Percentiles rank a stretch among this genome's conserved stretches.
Evolutionary conservation across 805 yeast genomes (phyloP).

Genomic region (Myxozyma nipponensis): DNA sequence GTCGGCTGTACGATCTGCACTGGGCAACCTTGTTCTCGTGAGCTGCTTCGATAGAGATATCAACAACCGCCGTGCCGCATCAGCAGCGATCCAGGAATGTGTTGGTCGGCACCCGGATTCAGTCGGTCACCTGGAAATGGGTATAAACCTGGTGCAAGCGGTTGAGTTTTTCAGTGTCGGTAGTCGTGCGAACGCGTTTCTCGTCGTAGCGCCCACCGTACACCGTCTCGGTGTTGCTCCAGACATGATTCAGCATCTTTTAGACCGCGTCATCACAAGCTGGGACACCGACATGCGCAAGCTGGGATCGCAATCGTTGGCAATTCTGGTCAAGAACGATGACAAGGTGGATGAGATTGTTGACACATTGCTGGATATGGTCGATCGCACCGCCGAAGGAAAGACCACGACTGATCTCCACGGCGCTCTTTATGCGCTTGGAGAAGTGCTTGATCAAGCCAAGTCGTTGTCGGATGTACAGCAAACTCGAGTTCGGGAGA

Average conservation of each 20-base stretch:
- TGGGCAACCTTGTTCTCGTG: constrained; percentile 45
- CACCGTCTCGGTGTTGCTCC: constrained; percentile 14
- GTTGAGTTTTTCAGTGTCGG: constrained; percentile 53
- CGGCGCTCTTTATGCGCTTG: constrained; percentile 31
- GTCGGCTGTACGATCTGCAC: constrained; percentile 26
- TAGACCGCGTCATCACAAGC: constrained; percentile 37
- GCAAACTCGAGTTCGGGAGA: not conserved
- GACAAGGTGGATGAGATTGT: constrained; percentile 2
- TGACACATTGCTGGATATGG: constrained; percentile 16
- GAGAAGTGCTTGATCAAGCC: constrained; percentile 22
- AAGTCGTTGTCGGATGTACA: not conserved
- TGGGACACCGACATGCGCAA: constrained; percentile 45
- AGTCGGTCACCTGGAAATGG: constrained; percentile 32
- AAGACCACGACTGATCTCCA: constrained; percentile 27
- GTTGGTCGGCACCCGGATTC: constrained; percentile 57
- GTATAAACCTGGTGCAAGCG: constrained; percentile 49
- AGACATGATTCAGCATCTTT: constrained; percentile 34
- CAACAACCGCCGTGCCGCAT: constrained; percentile 70
- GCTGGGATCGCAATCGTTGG: constrained; percentile 43
- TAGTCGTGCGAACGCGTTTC: constrained; percentile 42
- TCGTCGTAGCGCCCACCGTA: constrained; percentile 37
- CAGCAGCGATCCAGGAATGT: constrained; percentile 84
- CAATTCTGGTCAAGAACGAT: constrained; percentile 1
- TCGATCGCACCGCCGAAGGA: not conserved
- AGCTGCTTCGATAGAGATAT: constrained; percentile 71